Percentiles rank a stretch among this genome's conserved stretches.
phyloP scores from a whole-genome alignment of 345 rosid genomes.

The Citrus trifoliata region DNA sequence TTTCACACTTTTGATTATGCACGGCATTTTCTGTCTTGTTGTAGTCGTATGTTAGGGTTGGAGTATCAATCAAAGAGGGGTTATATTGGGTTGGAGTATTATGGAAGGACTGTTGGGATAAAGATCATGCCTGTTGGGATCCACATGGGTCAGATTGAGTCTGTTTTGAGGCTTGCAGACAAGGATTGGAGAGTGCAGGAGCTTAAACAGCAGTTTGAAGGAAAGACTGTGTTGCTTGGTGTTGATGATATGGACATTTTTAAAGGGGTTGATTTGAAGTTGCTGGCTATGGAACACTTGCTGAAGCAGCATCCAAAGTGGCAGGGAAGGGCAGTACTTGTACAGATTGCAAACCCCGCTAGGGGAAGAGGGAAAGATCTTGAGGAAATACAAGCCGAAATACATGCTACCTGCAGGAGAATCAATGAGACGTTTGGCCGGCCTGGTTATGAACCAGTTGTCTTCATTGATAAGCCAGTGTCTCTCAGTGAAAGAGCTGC shows the following conservation, averaged over 20 bases:
- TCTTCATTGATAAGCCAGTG: constrained; percentile 58
- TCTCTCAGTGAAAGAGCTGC: constrained; percentile 64
- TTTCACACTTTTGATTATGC: constrained; percentile 95
- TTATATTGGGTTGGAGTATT: constrained; percentile 71
- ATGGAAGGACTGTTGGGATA: constrained; percentile 74
- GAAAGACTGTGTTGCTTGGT: constrained; percentile 66
- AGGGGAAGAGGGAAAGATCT: constrained; percentile 70
- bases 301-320: constrained; percentile 68
- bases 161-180: constrained; percentile 60
- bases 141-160: constrained; percentile 74
- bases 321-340: constrained; percentile 67
- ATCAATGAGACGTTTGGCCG: constrained; percentile 57
- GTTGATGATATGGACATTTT: constrained; percentile 86
- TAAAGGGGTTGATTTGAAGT: constrained; percentile 70
- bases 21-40: constrained; percentile 80
- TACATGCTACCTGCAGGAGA: constrained; percentile 56
- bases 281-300: constrained; percentile 77
- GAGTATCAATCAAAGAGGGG: constrained; percentile 79
- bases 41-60: constrained; percentile 70
- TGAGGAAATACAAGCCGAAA: constrained; percentile 61
- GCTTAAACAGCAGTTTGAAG: constrained; percentile 68
- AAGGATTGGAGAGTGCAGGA: constrained; percentile 70
- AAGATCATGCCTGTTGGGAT: constrained; percentile 84
- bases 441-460: constrained; percentile 64
- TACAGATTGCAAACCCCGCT: constrained; percentile 71